Evolutionary conservation across 2,329 filamentous ascomycete genomes (phyloP), one percentile per base, ranked within the genome.

Genomic region (Sclerotinia nivalis): DNA sequence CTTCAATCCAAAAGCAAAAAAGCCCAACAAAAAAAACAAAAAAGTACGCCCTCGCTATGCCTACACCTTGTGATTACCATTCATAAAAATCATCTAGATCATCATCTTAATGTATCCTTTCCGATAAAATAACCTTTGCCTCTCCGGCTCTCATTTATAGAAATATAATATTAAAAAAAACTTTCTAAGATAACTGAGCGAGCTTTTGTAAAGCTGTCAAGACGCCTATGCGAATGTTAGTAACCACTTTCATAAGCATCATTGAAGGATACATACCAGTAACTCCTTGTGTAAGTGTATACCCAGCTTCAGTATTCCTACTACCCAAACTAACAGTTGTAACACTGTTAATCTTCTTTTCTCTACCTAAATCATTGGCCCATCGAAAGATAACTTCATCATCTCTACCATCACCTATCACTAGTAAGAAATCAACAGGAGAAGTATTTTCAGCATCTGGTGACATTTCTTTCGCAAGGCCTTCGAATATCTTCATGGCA

Each of bases 361-460:
- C 81, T 4, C 86, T 84, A 31, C 85, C 84, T 15, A 97, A 82
- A 62, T 88, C 85, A 81, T 97, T 97, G 25, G 95, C 96, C 95
- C 96, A 98, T 72, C 90, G 90, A 82, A 97, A 98, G 28, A 97
- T 91, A 75, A 93, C 91, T 78, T 98, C 95, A 74, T 98, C 96
- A 75, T 97, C 95, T 45, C 95, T 89, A 55, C 94, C 93, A 77
- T 97, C 94, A 50, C 95, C 95, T 47, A 94, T 88, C 9, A 97
- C 92, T 82, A 97, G 88, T 69, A 98, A 81, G 80, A 97, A 98
- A 78, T 97, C 93, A 0, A 93, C 87, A 0, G 84, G 78, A 1
- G 77, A 78, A 1, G 75, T 73, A 74, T 81, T 75, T 5, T 77
- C 72, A 2, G 76, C 75, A 34, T 81, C 77, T 0, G 78, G 71